phyloP scores from a whole-genome alignment of 177 flowering plant genomes.

The Vitis hybrid region DNA sequence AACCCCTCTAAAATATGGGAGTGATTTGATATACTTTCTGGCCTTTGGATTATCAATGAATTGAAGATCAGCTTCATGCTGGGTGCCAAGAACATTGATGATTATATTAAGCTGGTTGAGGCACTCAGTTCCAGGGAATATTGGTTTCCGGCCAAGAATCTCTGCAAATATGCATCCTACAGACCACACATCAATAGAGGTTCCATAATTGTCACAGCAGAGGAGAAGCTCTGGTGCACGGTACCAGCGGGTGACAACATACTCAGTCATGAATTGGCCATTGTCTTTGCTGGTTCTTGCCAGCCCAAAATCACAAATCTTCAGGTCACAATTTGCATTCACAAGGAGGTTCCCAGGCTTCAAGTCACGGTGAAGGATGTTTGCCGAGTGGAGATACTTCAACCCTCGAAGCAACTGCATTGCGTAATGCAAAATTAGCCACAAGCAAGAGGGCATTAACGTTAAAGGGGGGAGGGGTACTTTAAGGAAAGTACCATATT shows the following conservation, averaged over 20 bases:
- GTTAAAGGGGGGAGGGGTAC: too few species aligned
- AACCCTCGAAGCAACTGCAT: constrained; percentile 41
- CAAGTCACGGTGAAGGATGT: constrained; percentile 49
- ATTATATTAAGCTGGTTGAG: constrained; percentile 45
- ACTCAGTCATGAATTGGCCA: constrained; percentile 45
- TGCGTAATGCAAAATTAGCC: not conserved
- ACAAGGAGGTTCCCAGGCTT: constrained; percentile 50
- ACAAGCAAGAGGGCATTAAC: not conserved
- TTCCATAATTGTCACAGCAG: constrained; percentile 42
- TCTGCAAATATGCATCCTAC: constrained; percentile 54
- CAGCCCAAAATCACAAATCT: constrained; percentile 52
- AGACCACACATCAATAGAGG: constrained; percentile 52
- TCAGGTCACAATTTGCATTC: constrained; percentile 44
- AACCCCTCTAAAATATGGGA: constrained; percentile 32
- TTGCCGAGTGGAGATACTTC: constrained; percentile 50
- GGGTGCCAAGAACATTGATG: constrained; percentile 38
- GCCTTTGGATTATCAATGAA: constrained; percentile 41
- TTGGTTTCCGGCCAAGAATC: constrained; percentile 38
- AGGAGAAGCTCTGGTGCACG: constrained; percentile 50
- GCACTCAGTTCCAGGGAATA: constrained; percentile 47
- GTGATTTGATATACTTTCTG: constrained; percentile 29
- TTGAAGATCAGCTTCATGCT: constrained; percentile 31
- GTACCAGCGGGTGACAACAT: constrained; percentile 49
- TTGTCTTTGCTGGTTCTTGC: constrained; percentile 37
- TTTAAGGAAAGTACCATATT: too few species aligned